Evolutionary conservation across 2,329 filamentous ascomycete genomes (phyloP).

Genomic region (Geosmithia morbida): DNA sequence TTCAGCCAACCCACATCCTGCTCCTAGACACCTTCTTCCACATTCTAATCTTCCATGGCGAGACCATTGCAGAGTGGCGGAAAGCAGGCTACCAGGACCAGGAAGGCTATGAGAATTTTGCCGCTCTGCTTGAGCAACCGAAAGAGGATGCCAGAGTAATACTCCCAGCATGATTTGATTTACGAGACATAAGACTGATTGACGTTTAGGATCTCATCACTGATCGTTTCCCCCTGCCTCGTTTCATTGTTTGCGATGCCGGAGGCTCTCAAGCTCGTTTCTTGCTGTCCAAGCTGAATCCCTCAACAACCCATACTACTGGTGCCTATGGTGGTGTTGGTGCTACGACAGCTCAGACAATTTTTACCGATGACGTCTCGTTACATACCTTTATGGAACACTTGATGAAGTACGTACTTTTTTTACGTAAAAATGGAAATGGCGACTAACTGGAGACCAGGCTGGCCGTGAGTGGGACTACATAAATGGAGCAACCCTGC

Average conservation of each 20-base stretch:
- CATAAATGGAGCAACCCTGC: constrained; percentile 18
- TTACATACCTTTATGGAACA: constrained; percentile 99
- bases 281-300: constrained; percentile 91
- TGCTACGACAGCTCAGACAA: constrained; percentile 81
- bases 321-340: constrained; percentile 82
- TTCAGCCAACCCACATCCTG: constrained; percentile 85
- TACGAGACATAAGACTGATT: constrained; percentile 5
- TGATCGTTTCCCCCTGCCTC: constrained; percentile 92
- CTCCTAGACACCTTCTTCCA: constrained; percentile 98
- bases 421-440: not conserved
- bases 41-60: constrained; percentile 96
- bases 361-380: constrained; percentile 97
- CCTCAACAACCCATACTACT: constrained; percentile 89
- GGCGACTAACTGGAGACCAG: constrained; percentile 14
- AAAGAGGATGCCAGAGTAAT: constrained; percentile 91
- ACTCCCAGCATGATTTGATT: constrained; percentile 6
- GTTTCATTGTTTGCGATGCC: constrained; percentile 98
- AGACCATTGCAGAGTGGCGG: constrained; percentile 95
- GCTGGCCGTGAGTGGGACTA: constrained; percentile 50
- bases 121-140: constrained; percentile 71
- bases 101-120: constrained; percentile 96
- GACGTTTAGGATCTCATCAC: constrained; percentile 72
- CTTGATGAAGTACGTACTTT: constrained; percentile 76
- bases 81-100: constrained; percentile 97
- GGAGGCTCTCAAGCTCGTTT: constrained; percentile 96